A percentile compares a stretch with the other conserved stretches of the same genome.
phyloP scores from a whole-genome alignment of 1,139 yeast genomes.

The Trichomonascaceae sp. region DNA sequence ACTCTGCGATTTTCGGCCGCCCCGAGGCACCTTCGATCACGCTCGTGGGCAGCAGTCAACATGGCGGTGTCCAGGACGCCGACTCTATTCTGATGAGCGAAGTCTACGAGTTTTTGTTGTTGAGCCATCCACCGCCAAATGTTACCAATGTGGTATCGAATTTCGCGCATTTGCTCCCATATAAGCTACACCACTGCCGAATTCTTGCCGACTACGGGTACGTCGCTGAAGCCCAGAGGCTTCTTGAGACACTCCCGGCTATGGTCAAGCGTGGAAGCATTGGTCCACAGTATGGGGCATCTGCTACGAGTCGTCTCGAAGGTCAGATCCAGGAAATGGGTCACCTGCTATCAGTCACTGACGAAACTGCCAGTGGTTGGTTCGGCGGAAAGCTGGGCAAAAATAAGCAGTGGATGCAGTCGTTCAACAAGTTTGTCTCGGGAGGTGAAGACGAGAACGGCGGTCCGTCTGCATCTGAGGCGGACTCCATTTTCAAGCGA shows the following conservation, averaged over 20 bases:
- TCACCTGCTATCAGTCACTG: constrained; percentile 13
- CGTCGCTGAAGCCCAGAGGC: constrained; percentile 42
- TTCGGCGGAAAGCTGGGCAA: constrained; percentile 50
- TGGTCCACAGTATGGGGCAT: constrained; percentile 17
- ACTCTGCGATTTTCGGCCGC: constrained; percentile 16
- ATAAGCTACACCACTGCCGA: constrained; percentile 51
- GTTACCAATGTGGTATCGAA: constrained; percentile 21
- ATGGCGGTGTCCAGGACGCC: constrained; percentile 22
- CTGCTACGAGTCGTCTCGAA: constrained; percentile 18
- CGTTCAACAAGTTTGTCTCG: constrained; percentile 75
- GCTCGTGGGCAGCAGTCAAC: constrained; percentile 18
- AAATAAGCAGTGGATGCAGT: constrained; percentile 66
- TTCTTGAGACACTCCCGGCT: constrained; percentile 40
- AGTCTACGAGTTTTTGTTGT: constrained; percentile 50
- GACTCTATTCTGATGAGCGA: constrained; percentile 47
- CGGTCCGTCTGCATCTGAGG: constrained; percentile 21
- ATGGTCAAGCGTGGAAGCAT: constrained; percentile 1
- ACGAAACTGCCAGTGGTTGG: constrained; percentile 38
- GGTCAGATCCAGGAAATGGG: constrained; percentile 27
- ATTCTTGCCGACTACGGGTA: constrained; percentile 52
- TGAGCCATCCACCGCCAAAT: constrained; percentile 19
- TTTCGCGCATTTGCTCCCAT: constrained; percentile 41
- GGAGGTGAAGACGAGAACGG: constrained; percentile 48
- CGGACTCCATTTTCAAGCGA: constrained; percentile 43
- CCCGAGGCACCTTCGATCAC: constrained; percentile 13